These are phyloP conservation scores for Kluyveromyces siamensis DNA, from an alignment of 805 yeast genomes.

Conservation along the genomic window DNA sequence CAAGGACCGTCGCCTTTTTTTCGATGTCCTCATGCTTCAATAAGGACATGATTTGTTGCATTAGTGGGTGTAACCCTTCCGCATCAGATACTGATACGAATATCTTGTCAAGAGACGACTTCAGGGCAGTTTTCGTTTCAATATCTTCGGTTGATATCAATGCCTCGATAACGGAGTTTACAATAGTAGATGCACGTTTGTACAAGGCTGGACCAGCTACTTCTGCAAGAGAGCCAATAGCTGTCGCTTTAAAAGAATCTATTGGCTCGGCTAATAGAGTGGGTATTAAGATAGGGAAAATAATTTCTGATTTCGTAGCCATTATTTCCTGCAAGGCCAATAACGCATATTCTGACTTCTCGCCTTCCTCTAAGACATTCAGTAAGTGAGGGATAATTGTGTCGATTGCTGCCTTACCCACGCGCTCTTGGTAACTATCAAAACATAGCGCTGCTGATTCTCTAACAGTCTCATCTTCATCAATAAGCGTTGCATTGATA, in stretches of 20 bases:
- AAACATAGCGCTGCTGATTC: conserved; percentile 89
- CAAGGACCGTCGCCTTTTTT: conserved; percentile 54
- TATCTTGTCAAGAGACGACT: conserved; percentile 56
- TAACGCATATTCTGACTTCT: conserved; percentile 64
- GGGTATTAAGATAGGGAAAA: conserved; percentile 90
- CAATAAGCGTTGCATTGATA: conserved; percentile 72
- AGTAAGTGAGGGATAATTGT: conserved; percentile 80
- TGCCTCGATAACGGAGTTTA: conserved; percentile 64
- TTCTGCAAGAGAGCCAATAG: conserved; percentile 76
- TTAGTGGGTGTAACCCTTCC: conserved; percentile 74
- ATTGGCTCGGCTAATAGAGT: conserved; percentile 75
- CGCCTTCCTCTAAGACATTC: conserved; percentile 50
- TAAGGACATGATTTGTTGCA: conserved; percentile 70
- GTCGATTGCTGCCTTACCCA: conserved; percentile 83
- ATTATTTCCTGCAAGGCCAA: conserved; percentile 85
- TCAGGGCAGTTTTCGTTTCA: conserved; percentile 33
- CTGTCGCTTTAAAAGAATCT: conserved; percentile 75
- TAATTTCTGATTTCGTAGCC: conserved; percentile 81
- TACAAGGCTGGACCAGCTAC: conserved; percentile 82
- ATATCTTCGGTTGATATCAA: conserved; percentile 32
- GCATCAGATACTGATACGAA: conserved; percentile 63
- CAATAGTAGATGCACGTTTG: conserved; percentile 61
- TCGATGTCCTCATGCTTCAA: conserved; percentile 66
- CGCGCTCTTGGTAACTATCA: conserved; percentile 71
- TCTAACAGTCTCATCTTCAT: conserved; percentile 63